Base-by-base conservation (phyloP, 2,329 filamentous ascomycete species). In the Periglandula ipomoeae region DNA sequence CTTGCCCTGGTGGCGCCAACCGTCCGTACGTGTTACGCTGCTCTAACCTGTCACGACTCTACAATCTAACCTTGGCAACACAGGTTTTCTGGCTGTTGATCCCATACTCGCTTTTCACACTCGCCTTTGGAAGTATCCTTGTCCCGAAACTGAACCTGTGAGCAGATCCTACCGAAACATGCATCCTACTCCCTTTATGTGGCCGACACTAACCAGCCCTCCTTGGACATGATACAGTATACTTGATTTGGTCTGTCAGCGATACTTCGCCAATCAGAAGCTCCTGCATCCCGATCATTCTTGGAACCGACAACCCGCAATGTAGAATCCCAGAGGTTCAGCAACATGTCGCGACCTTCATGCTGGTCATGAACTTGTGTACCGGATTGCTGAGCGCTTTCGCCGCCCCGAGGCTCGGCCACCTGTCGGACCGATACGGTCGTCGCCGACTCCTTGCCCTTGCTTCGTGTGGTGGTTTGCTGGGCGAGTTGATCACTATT, bases 71-170 rank as follows among this genome's bases (percentile, higher is more conserved):
- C 46, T 41, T 19, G 5, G 8, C 50, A 19, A 24, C 44, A 30
- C 52, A 87, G 87, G 79, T 94, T 46, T 87, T 76, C 65, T 97
- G 89, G 87, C 74, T 97, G 4, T 65, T 97, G 7, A 80, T 78
- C 0, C 87, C 89, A 1, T 93, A 90, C 65, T 74, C 86, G 49
- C 67, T 95, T 40, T 91, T 89, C 61, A 88, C 89, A 0, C 71
- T 94, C 47, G 89, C 90, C 0, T 91, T 93, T 65, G 93, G 91
- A 27, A 89, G 88, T 49, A 79, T 87, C 6, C 73, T 93, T 7
- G 87, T 96, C 8, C 90, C 91, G 9, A 93, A 86, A 64, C 74
- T 95, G 53, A 95, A 95, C 60, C 70, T 96, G 67, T 81, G 66
- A 64, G 76, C n/a, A 13, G 3, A 5, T 10, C 17, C 2, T 19